Percentiles rank a stretch among this genome's conserved stretches.
phyloP scores from a whole-genome alignment of 306 rosid genomes.

The Lathyrus oleraceus region DNA sequence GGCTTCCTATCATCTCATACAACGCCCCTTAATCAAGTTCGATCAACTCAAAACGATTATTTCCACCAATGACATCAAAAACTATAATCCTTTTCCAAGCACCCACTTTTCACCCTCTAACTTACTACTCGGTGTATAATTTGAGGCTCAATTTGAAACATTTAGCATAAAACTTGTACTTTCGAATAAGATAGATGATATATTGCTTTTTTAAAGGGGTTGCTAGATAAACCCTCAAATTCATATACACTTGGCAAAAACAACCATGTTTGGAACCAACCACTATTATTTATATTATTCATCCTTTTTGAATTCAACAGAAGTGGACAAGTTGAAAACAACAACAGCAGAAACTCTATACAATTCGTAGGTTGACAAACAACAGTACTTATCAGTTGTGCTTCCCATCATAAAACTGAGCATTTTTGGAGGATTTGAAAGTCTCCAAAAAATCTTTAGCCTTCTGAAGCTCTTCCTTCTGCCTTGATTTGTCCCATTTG shows the following conservation, averaged over 20 bases:
- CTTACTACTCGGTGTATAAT: no score
- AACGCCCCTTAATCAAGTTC: no score
- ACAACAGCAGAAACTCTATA: conserved; percentile 1
- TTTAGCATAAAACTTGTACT: no score
- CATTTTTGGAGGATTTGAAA: conserved; percentile 81
- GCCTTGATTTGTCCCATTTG: conserved; percentile 80
- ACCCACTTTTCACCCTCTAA: no score
- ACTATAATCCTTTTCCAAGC: no score
- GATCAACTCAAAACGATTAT: no score
- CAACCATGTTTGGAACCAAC: not conserved
- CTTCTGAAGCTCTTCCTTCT: conserved; percentile 59
- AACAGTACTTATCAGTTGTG: conserved; percentile 48
- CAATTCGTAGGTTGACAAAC: not conserved
- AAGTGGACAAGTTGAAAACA: conserved; percentile 10
- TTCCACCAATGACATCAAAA: no score
- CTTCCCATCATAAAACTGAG: conserved; percentile 80
- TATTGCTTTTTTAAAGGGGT: not conserved
- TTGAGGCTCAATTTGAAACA: no score
- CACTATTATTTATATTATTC: conserved; percentile 9
- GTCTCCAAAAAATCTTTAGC: conserved; percentile 68
- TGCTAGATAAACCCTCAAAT: not conserved
- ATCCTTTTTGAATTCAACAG: not conserved
- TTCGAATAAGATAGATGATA: not conserved
- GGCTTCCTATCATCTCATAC: no score
- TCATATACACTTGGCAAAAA: not conserved